phyloP scores from a whole-genome alignment of 495 filamentous ascomycete genomes.

The Penicilliopsis zonata region DNA sequence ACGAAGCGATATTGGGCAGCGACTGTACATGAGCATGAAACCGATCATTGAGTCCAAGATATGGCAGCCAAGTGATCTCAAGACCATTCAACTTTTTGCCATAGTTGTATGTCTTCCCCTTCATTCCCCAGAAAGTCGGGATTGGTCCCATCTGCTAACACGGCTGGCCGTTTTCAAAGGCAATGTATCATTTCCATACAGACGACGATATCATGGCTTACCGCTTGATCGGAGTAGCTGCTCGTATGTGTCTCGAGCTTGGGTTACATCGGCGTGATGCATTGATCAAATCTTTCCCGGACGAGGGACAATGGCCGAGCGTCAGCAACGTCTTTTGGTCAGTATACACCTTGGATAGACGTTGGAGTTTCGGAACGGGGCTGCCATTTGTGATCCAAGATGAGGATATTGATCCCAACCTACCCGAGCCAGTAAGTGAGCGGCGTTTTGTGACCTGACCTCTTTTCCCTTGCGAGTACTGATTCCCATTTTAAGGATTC shows the following conservation, averaged over 20 bases:
- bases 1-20: slow-evolving; percentile 57
- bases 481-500: slow-evolving; percentile 38
- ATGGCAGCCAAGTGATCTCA: slow-evolving; percentile 52
- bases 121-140: neutral
- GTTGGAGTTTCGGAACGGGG: slow-evolving; percentile 75
- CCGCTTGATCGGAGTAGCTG: slow-evolving; percentile 63
- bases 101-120: slow-evolving; percentile 43
- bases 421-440: slow-evolving; percentile 71
- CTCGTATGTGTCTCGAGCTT: slow-evolving; percentile 66
- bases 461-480: neutral
- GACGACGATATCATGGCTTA: slow-evolving; percentile 74
- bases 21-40: slow-evolving; percentile 59
- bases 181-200: slow-evolving; percentile 73
- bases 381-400: slow-evolving; percentile 74
- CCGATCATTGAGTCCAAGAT: slow-evolving; percentile 56
- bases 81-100: slow-evolving; percentile 58
- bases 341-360: slow-evolving; percentile 63
- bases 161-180: slow-evolving; percentile 30
- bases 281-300: slow-evolving; percentile 49
- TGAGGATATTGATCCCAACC: slow-evolving; percentile 65
- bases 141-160: slow-evolving; percentile 2
- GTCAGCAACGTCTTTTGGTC: slow-evolving; percentile 68
- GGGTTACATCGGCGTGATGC: slow-evolving; percentile 69
- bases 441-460: too few species aligned
- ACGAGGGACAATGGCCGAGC: slow-evolving; percentile 45